A percentile compares a stretch with the other conserved stretches of the same genome.
These are phyloP conservation scores for Cladosporium colombiae DNA, from an alignment of 2,329 filamentous ascomycete genomes.

Conservation along the genomic window DNA sequence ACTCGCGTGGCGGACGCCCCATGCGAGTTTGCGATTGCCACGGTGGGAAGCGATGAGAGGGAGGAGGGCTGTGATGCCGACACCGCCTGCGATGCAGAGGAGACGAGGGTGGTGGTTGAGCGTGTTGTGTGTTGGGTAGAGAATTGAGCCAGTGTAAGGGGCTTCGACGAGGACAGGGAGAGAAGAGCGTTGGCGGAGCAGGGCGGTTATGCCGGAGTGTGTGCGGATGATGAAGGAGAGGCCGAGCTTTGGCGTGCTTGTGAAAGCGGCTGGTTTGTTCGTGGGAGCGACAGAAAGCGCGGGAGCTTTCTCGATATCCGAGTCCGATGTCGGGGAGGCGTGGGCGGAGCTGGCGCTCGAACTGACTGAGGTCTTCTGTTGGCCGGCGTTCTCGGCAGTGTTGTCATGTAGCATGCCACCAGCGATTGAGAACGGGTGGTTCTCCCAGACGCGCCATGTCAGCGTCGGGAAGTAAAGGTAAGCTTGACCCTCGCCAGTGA, in stretches of 20 bases:
- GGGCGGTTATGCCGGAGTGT: slow-evolving; percentile 40
- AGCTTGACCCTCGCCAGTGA: slow-evolving; percentile 43
- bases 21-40: slow-evolving; percentile 41
- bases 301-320: slow-evolving; percentile 5
- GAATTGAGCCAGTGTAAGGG: slow-evolving; percentile 38
- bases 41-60: slow-evolving; percentile 37
- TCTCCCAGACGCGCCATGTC: slow-evolving; percentile 49
- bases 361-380: background rate
- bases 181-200: slow-evolving; percentile 31
- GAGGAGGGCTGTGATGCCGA: slow-evolving; percentile 51
- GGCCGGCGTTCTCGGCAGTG: slow-evolving; percentile 21
- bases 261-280: background rate
- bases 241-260: slow-evolving; percentile 22
- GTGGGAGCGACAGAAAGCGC: background rate
- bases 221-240: slow-evolving; percentile 44
- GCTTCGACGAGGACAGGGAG: slow-evolving; percentile 43
- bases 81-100: slow-evolving; percentile 50
- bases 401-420: slow-evolving; percentile 27
- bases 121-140: slow-evolving; percentile 24
- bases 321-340: background rate
- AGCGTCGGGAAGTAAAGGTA: slow-evolving; percentile 56
- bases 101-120: slow-evolving; percentile 33
- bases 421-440: slow-evolving; percentile 55
- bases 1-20: slow-evolving; percentile 38
- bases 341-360: slow-evolving; percentile 13